These are phyloP conservation scores for Trichoderma pleuroti DNA, from an alignment of 2,329 filamentous ascomycete species.

Conservation along the genomic window DNA sequence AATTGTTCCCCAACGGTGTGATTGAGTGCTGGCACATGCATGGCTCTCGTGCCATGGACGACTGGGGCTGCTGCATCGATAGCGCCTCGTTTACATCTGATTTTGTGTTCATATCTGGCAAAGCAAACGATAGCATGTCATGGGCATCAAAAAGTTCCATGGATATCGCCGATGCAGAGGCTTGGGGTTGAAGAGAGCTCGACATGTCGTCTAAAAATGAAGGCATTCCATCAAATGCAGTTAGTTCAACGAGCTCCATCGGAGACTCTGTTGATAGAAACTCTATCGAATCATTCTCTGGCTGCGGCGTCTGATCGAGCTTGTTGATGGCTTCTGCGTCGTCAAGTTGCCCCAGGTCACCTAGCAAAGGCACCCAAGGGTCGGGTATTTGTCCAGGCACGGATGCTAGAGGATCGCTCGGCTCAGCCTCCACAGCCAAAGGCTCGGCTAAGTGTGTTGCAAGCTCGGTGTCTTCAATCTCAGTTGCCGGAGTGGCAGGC, in stretches of 20 bases:
- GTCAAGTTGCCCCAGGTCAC: not conserved
- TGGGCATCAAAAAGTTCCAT: not conserved
- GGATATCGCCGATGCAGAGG: not conserved
- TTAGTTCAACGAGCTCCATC: not conserved
- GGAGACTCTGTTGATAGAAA: constrained; percentile 1
- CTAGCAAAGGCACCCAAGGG: not conserved
- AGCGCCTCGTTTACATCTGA: not conserved
- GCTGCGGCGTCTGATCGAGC: not conserved
- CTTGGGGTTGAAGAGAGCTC: not conserved
- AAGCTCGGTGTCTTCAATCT: not conserved
- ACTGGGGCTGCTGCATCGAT: not conserved
- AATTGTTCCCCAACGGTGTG: not conserved
- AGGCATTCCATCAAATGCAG: not conserved
- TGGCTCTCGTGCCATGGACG: not conserved
- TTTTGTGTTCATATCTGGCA: not conserved
- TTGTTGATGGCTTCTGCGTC: not conserved
- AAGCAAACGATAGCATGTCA: not conserved
- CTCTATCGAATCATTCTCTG: not conserved
- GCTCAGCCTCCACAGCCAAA: not conserved
- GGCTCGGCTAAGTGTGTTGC: not conserved
- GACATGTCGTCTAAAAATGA: not conserved
- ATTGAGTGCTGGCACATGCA: not conserved
- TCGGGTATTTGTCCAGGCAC: not conserved
- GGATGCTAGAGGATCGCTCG: not conserved
- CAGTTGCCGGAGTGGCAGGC: not conserved